phyloP scores from a whole-genome alignment of 345 rosid species.

The Eucalyptus pauciflora region DNA sequence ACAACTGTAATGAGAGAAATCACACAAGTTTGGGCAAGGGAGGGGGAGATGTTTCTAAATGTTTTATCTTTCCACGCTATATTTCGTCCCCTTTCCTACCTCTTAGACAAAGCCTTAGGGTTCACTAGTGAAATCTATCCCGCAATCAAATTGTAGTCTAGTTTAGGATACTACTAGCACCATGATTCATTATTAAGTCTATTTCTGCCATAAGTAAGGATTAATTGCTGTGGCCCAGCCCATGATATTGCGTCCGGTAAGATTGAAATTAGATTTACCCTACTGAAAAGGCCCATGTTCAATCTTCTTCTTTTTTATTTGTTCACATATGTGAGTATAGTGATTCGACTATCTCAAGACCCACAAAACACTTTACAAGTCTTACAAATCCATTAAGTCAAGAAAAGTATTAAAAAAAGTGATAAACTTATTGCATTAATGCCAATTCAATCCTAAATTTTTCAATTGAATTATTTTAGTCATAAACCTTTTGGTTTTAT shows the following conservation, averaged over 20 bases:
- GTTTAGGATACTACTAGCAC: not conserved
- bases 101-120: not conserved
- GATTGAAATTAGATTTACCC: not conserved
- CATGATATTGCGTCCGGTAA: not conserved
- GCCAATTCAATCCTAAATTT: rapidly evolving
- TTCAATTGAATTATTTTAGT: too few relatives aligned
- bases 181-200: not conserved
- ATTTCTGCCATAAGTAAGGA: not conserved
- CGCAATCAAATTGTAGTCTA: not conserved
- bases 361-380: not conserved
- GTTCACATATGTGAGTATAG: not conserved
- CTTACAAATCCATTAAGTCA: not conserved
- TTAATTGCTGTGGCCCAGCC: not conserved
- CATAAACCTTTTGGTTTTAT: too few relatives aligned
- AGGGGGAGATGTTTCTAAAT: not conserved
- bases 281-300: not conserved
- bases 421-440: too few relatives aligned
- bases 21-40: not conserved
- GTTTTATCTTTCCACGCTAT: not conserved
- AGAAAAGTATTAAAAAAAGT: not conserved
- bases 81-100: not conserved
- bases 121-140: not conserved
- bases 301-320: not conserved
- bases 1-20: not conserved
- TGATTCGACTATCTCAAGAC: not conserved